A percentile compares a stretch with the other conserved stretches of the same genome.
Conservation (phyloP, 176 grass and related monocot species). For the Pharus latifolius region DNA sequence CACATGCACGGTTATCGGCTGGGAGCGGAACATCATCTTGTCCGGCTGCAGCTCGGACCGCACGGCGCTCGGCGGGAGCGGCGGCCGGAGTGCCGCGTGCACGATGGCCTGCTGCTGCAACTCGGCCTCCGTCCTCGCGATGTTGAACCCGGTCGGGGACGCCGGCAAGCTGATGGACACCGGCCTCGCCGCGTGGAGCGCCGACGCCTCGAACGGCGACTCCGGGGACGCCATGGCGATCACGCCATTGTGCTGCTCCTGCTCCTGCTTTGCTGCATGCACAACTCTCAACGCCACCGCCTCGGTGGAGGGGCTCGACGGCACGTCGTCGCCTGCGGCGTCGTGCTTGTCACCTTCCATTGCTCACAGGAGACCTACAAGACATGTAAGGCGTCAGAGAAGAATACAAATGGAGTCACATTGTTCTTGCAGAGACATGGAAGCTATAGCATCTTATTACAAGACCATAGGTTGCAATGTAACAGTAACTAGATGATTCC, state of each 20-base stretch:
- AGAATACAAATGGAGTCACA: not conserved
- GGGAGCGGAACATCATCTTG: constrained; percentile 54
- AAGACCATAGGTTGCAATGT: not conserved
- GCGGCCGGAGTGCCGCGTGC: not conserved
- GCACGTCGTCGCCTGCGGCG: not conserved
- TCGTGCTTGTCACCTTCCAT: constrained; percentile 14
- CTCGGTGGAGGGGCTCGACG: not conserved
- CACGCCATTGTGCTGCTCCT: constrained; percentile 10
- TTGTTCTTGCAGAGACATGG: not conserved
- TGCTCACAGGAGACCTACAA: constrained; percentile 19
- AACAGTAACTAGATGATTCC: too few species aligned
- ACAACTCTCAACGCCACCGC: constrained; percentile 5
- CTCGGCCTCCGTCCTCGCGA: not conserved
- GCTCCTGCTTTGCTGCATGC: too few species aligned
- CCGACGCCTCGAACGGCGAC: not conserved
- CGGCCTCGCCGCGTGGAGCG: constrained; percentile 11
- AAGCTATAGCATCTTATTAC: not conserved
- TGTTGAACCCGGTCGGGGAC: constrained; percentile 38
- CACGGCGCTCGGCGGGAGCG: not conserved
- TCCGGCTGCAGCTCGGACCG: not conserved
- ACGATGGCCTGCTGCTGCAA: not conserved
- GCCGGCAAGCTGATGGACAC: constrained; percentile 75
- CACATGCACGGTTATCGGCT: constrained; percentile 50
- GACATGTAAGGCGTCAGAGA: not conserved
- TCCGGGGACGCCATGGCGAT: not conserved